phyloP scores from a whole-genome alignment of 163 green algal species.

The Volvox carteri region DNA sequence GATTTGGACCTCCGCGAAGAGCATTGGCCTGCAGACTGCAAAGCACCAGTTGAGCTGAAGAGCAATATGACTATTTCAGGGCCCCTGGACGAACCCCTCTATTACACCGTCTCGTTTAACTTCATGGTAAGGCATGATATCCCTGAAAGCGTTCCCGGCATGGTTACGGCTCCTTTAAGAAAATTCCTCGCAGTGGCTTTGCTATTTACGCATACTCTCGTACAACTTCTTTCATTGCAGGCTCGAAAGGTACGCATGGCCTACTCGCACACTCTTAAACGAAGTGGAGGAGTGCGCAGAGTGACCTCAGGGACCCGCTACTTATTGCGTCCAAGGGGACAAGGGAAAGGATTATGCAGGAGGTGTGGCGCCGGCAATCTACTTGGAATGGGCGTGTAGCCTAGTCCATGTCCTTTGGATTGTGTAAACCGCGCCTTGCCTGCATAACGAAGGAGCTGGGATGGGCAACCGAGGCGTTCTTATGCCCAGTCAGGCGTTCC shows the following conservation, averaged over 20 bases:
- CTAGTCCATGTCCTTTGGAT: not conserved
- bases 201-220: not conserved
- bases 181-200: not conserved
- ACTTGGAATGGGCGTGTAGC: not conserved
- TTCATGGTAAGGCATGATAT: constrained; percentile 27
- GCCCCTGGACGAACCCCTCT: not conserved
- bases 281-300: too few species aligned
- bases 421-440: not conserved
- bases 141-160: not conserved
- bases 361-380: not conserved
- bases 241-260: constrained; percentile 15
- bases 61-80: constrained; percentile 46
- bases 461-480: too few species aligned
- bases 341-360: not conserved
- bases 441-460: too few species aligned
- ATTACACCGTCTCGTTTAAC: constrained; percentile 38
- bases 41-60: not conserved
- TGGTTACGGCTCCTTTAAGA: not conserved
- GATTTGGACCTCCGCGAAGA: constrained; percentile 34
- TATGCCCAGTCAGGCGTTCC: too few species aligned
- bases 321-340: too few species aligned
- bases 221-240: not conserved
- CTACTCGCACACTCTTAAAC: not conserved
- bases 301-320: too few species aligned
- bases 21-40: constrained; percentile 24